These are phyloP conservation scores for Auriscalpium vulgare DNA, from an alignment of 768 basidiomycete species.

Conservation along the genomic window DNA sequence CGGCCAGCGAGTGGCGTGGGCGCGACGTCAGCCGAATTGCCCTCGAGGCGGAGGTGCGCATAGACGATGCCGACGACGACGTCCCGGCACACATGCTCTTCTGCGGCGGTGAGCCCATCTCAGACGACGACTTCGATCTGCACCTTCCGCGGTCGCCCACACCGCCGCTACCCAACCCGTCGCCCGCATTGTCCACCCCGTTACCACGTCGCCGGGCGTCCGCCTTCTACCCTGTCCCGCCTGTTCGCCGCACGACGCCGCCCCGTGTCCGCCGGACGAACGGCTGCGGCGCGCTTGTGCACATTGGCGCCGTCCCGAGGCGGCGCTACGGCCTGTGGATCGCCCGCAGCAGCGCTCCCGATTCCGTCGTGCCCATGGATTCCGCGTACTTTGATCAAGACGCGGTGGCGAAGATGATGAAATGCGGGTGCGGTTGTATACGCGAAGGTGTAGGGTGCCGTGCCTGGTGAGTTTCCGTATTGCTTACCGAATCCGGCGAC, in stretches of 20 bases:
- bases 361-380: constrained; percentile 49
- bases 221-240: constrained; percentile 15
- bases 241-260: constrained; percentile 12
- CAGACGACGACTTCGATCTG: constrained; percentile 1
- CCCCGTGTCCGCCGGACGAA: constrained; percentile 29
- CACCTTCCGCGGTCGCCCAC: constrained; percentile 11
- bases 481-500: background rate
- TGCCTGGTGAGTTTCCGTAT: constrained; percentile 34
- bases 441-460: constrained; percentile 64
- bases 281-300: constrained; percentile 59
- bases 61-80: constrained; percentile 20
- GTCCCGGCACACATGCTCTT: constrained; percentile 30
- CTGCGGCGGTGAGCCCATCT: constrained; percentile 26
- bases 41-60: constrained; percentile 7
- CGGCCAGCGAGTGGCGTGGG: constrained; percentile 3
- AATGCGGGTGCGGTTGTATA: constrained; percentile 55
- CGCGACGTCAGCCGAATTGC: constrained; percentile 8
- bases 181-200: constrained; percentile 26
- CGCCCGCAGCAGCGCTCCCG: constrained; percentile 44
- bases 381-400: constrained; percentile 48
- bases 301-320: constrained; percentile 47
- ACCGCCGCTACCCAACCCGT: constrained; percentile 24
- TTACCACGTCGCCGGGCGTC: constrained; percentile 15
- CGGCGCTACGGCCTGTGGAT: constrained; percentile 48
- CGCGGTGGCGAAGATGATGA: constrained; percentile 40